Percentiles rank a stretch among this genome's conserved stretches.
Conservation (phyloP, 2,329 filamentous ascomycete species). For the Diaporthe batatas region DNA sequence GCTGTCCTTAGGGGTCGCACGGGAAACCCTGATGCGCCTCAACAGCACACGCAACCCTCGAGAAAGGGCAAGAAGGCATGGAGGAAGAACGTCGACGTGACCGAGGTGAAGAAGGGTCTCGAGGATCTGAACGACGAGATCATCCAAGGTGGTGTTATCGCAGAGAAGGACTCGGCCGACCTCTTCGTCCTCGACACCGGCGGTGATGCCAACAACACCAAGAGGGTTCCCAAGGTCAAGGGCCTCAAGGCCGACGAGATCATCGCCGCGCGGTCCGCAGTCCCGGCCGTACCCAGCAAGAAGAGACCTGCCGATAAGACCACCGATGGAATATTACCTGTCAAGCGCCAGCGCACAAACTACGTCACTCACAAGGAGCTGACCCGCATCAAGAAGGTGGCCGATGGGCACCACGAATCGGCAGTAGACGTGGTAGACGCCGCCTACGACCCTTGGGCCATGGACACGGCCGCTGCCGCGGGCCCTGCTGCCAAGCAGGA, state of each 20-base stretch:
- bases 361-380: conserved; percentile 91
- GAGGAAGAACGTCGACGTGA: conserved; percentile 97
- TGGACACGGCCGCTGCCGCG: conserved; percentile 45
- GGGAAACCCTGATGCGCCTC: conserved; percentile 71
- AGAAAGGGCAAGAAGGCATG: conserved; percentile 99
- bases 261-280: conserved; percentile 83
- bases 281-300: conserved; percentile 81
- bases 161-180: conserved; percentile 84
- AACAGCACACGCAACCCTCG: conserved; percentile 88
- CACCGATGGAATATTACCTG: conserved; percentile 78
- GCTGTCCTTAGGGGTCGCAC: conserved; percentile 64
- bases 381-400: conserved; percentile 80
- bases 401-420: conserved; percentile 76
- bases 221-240: conserved; percentile 78
- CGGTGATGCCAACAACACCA: conserved; percentile 76
- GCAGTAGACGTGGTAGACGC: conserved; percentile 70
- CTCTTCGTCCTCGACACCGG: conserved; percentile 87
- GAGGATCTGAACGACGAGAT: conserved; percentile 89
- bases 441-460: conserved; percentile 84
- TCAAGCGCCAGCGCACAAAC: conserved; percentile 81
- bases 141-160: conserved; percentile 88
- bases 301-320: conserved; percentile 81
- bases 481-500: conserved; percentile 63
- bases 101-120: conserved; percentile 85
- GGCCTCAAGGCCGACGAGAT: conserved; percentile 92